Base-by-base conservation (phyloP, 2,329 filamentous ascomycete species). In the Amesomyces nigricolor region DNA sequence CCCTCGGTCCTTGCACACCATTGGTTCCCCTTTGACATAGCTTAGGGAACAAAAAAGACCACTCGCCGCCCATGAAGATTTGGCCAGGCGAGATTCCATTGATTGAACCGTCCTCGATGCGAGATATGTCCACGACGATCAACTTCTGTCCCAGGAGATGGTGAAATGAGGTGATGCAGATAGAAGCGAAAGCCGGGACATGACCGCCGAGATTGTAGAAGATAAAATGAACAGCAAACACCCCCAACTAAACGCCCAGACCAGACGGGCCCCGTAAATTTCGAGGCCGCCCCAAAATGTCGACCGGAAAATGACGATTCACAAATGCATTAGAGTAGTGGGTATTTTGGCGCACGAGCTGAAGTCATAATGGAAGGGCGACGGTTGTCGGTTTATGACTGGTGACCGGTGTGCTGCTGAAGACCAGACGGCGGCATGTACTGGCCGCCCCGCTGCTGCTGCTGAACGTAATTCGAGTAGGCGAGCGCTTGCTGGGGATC, bases 361-460 rank as follows among this genome's bases (percentile, higher is more conserved):
- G 67, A 68, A 66, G 63, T 67, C 65, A 65, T 65, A 60, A 49
- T 60, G 55, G 54, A 56, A 64, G 60, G 32, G 43, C 58, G 60
- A 59, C 62, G 50, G 59, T 63, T 62, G 56, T 66, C 42, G 26
- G 30, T 53, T 76, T 77, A 90, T 73, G 87, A 85, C 73, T 89
- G 87, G 71, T 91, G 88, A 63, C 88, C 87, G 66, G 88, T 86
- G 74, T 89, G 89, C 66, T 90, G 87, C 56, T 88, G 86, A 81
- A 94, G 89, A 65, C 88, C 84, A 61, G 81, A 79, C 69, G 88
- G 86, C 81, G 87, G 87, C 84, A 95, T 89, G 66, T 91, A 91
- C 66, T 86, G 87, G 66, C 83, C 84, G 62, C 81, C 80, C 67
- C 82, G 82, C 72, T 87, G 81, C 72, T 87, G 84, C 68, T 87